These are phyloP conservation scores for Amaranthus palmeri DNA, from an alignment of 148 eudicot species.

Conservation along the genomic window DNA sequence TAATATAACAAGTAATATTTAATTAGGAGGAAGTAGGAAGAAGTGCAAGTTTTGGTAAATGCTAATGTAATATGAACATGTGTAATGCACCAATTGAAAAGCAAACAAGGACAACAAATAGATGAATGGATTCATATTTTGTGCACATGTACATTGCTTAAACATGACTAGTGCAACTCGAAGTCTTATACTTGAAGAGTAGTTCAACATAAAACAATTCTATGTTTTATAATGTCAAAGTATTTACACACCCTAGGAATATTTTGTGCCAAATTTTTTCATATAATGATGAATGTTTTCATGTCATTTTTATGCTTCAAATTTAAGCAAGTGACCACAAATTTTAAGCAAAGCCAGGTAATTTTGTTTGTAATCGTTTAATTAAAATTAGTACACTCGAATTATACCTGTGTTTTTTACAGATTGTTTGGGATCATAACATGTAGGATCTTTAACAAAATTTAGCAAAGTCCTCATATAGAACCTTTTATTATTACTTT, in stretches of 20 bases:
- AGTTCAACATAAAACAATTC: slow-evolving; percentile 3
- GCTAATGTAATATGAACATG: not conserved
- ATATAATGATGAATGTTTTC: slow-evolving; percentile 31
- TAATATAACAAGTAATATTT: too few species aligned
- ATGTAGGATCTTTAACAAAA: too few species aligned
- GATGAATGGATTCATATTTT: not conserved
- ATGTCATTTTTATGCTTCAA: slow-evolving; percentile 18
- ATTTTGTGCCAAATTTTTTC: not conserved
- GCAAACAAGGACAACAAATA: not conserved
- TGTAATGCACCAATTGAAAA: not conserved
- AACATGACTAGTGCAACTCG: slow-evolving; percentile 4
- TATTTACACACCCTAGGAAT: not conserved
- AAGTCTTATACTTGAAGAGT: slow-evolving; percentile 22
- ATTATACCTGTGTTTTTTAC: too few species aligned
- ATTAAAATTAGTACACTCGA: not conserved
- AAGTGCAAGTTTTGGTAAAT: not conserved
- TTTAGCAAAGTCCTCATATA: too few species aligned
- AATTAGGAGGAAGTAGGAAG: not conserved
- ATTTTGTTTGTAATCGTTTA: slow-evolving; percentile 3
- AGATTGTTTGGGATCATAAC: too few species aligned
- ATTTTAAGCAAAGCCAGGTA: slow-evolving; percentile 17
- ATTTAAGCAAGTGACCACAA: slow-evolving; percentile 23
- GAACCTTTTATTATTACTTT: too few species aligned
- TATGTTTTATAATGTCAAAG: slow-evolving; percentile 1
- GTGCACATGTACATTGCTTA: slow-evolving; percentile 24